These are phyloP conservation scores for Mucor circinelloides DNA, from an alignment of 371 early-diverging fungal species.

Conservation along the genomic window DNA sequence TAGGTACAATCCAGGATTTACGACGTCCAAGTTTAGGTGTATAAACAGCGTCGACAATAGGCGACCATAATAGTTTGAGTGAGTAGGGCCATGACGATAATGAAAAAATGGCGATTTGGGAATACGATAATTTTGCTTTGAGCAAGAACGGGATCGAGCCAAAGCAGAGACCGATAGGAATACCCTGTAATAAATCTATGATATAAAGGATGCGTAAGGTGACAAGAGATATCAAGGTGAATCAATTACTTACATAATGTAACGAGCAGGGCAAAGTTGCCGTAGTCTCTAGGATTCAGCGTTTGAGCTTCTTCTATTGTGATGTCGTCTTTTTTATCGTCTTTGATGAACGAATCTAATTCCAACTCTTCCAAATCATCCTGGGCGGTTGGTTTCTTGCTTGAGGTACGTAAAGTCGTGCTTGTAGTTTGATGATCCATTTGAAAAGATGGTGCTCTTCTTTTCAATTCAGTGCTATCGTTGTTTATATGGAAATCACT, in stretches of 20 bases:
- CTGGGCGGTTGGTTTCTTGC: constrained; percentile 27
- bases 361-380: constrained; percentile 45
- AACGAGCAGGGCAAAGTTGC: constrained; percentile 69
- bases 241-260: constrained; percentile 62
- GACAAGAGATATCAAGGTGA: not conserved
- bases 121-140: constrained; percentile 86
- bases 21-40: constrained; percentile 82
- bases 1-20: constrained; percentile 98
- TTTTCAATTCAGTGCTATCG: constrained; percentile 5
- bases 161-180: constrained; percentile 90
- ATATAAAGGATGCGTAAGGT: not conserved
- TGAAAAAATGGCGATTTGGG: constrained; percentile 92
- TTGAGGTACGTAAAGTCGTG: constrained; percentile 30
- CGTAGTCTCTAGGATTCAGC: constrained; percentile 51
- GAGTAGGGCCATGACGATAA: constrained; percentile 94
- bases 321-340: not conserved
- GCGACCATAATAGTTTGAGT: constrained; percentile 93
- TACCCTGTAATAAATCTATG: constrained; percentile 88
- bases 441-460: constrained; percentile 11
- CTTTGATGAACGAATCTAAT: constrained; percentile 21
- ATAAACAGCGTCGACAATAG: constrained; percentile 92
- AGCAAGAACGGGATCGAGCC: constrained; percentile 94
- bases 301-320: constrained; percentile 15
- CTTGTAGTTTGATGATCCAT: constrained; percentile 43
- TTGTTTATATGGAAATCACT: constrained; percentile 8